Base-by-base conservation (phyloP, 352 stramenopile genomes). In the Nannochloropsis limnetica region DNA sequence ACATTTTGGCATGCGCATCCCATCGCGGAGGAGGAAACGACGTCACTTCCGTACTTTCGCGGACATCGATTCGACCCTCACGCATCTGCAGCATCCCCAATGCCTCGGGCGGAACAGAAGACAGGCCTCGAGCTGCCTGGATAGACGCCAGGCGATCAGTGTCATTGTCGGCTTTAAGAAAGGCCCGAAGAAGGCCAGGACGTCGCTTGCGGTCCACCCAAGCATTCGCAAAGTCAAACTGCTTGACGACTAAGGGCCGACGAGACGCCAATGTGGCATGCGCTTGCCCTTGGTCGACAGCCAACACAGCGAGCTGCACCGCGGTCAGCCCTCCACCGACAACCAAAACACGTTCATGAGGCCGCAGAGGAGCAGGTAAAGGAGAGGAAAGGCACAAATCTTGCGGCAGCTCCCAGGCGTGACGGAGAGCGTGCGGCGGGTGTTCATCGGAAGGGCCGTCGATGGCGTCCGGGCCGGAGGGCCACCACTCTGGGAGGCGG, bases 131-230 rank as follows among this genome's bases (percentile, higher is more conserved):
- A 74, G 61, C 61, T 20, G 61, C 61, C 25, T 74, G 61, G 25
- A 74, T 74, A 11, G 22, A 22, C 25, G 61, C 61, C 61, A 74
- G 3, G 15, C 61, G 3, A 8, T 74, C 61, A 8, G n/a, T 27
- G n/a, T 74, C n/a, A 31, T 25, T 31, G 2, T 74, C 25, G n/a
- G 61, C 61, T 31, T 74, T 1, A 1, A 74, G 25, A 74, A 74
- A 74, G 3, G 61, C n/a, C 20, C 61, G n/a, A 29, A 74, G 61
- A 25, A 25, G 61, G 25, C 61, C n/a, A 28, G 61, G 61, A 29
- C 61, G 61, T 6, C 22, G 61, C n/a, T 74, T 74, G 61, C 61
- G 61, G 61, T 74, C 61, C 61, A 74, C 22, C 61, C 61, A 74
- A 8, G 61, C 61, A 74, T 74, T 11, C 2, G 11, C n/a, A 29